Evolutionary conservation across 2,329 filamentous ascomycete genomes (phyloP).

Genomic region (Penicillium sp.): DNA sequence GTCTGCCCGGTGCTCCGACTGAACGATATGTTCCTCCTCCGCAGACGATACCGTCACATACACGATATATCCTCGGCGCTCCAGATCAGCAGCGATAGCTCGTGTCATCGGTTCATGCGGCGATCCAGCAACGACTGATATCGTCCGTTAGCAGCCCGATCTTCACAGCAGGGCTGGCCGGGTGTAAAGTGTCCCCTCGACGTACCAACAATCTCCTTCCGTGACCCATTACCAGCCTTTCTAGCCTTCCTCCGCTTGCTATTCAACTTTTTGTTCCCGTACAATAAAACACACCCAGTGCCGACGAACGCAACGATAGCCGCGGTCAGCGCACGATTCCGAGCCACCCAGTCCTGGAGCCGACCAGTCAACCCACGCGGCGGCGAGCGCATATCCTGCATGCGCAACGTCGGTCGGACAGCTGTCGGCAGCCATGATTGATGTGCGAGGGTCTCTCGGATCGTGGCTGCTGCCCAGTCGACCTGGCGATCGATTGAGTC

Average conservation of each 20-base stretch:
- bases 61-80: constrained; percentile 89
- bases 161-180: constrained; percentile 15
- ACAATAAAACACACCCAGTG: constrained; percentile 65
- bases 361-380: constrained; percentile 56
- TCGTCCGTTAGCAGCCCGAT: constrained; percentile 22
- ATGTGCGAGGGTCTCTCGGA: constrained; percentile 72
- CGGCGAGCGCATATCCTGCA: constrained; percentile 40
- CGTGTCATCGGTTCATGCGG: constrained; percentile 82
- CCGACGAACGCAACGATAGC: constrained; percentile 73
- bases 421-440: constrained; percentile 75
- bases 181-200: constrained; percentile 18
- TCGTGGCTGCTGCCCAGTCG: constrained; percentile 72
- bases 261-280: constrained; percentile 65
- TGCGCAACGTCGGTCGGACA: constrained; percentile 60
- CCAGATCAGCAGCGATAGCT: constrained; percentile 82
- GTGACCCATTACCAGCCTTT: constrained; percentile 79
- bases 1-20: constrained; percentile 77
- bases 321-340: constrained; percentile 75
- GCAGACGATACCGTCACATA: constrained; percentile 85
- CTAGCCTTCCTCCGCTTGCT: constrained; percentile 74
- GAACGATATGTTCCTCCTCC: constrained; percentile 82
- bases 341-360: constrained; percentile 72
- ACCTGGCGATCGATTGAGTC: constrained; percentile 82
- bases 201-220: constrained; percentile 77
- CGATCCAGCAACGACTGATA: constrained; percentile 81